These are phyloP conservation scores for Candida pseudofarinosa DNA, from an alignment of 805 yeast genomes.

Conservation along the genomic window DNA sequence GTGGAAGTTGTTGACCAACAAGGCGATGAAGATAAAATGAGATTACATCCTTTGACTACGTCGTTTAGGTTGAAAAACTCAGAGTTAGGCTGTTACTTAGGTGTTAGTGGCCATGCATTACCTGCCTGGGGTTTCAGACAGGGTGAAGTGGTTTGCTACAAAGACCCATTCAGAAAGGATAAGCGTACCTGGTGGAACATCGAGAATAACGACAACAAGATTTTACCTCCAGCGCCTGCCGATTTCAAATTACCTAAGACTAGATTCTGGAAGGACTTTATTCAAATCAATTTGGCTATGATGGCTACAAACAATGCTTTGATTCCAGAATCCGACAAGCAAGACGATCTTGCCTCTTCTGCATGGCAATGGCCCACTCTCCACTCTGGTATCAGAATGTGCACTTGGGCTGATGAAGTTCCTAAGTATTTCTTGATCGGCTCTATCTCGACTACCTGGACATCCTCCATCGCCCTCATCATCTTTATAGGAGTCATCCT, in stretches of 20 bases:
- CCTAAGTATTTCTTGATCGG: conserved; percentile 65
- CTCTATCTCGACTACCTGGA: conserved; percentile 67
- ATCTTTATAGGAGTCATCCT: conserved; percentile 46
- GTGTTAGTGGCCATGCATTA: conserved; percentile 73
- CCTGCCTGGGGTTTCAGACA: conserved; percentile 99
- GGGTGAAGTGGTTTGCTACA: conserved; percentile 87
- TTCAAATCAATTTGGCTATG: conserved; percentile 74
- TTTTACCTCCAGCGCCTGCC: conserved; percentile 56
- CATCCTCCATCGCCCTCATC: conserved; percentile 59
- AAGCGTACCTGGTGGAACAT: conserved; percentile 89
- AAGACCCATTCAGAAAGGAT: conserved; percentile 63
- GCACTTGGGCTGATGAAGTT: conserved; percentile 59
- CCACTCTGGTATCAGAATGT: conserved; percentile 68
- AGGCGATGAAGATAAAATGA: conserved; percentile 47
- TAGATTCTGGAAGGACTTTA: conserved; percentile 64
- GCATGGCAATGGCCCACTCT: conserved; percentile 87
- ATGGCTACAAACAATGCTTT: conserved; percentile 81
- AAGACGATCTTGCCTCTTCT: conserved; percentile 64
- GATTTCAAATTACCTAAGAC: conserved; percentile 70
- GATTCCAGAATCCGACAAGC: conserved; percentile 69
- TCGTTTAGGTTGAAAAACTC: conserved; percentile 72
- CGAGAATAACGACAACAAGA: conserved; percentile 61
- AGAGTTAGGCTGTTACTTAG: conserved; percentile 75
- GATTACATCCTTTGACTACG: conserved; percentile 77
- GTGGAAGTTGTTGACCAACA: conserved; percentile 63